phyloP scores from a whole-genome alignment of 2,329 filamentous ascomycete genomes.

The Apiospora aurea region DNA sequence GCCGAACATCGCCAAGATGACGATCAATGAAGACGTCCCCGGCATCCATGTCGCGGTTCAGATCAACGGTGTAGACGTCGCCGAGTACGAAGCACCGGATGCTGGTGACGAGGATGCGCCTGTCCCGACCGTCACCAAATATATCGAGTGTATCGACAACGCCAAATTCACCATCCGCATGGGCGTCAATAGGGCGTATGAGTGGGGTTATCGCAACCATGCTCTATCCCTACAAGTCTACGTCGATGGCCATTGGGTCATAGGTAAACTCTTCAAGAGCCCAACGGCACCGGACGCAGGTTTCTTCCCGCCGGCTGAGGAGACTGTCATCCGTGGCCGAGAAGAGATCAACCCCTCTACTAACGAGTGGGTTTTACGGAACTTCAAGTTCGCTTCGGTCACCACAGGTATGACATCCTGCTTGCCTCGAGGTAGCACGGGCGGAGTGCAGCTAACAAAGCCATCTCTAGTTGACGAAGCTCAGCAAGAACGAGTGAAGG shows the following conservation, averaged over 20 bases:
- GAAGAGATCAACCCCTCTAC: conserved; percentile 16
- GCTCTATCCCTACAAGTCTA: conserved; percentile 28
- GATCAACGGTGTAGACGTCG: conserved; percentile 30
- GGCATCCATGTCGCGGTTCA: conserved; percentile 36
- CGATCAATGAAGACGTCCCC: conserved; percentile 36
- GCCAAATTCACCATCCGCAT: conserved; percentile 36
- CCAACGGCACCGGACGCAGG: neutral
- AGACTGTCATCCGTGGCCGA: conserved; percentile 16
- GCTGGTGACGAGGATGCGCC: conserved; percentile 26
- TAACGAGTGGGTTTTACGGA: conserved; percentile 28
- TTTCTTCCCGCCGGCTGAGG: neutral
- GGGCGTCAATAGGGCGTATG: conserved; percentile 32
- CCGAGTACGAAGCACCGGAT: conserved; percentile 39
- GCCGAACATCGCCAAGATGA: conserved; percentile 31
- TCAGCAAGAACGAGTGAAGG: conserved; percentile 36
- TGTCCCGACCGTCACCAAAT: conserved; percentile 34
- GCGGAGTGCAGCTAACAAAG: conserved; percentile 1
- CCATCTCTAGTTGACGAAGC: conserved; percentile 34
- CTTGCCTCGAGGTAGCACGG: neutral
- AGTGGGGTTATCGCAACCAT: conserved; percentile 37
- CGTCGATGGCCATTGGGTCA: conserved; percentile 37
- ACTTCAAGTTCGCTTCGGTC: conserved; percentile 39
- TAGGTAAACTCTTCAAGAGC: conserved; percentile 15
- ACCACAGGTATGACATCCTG: conserved; percentile 35
- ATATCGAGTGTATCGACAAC: conserved; percentile 41